Evolutionary conservation across 768 basidiomycete species (phyloP).

Genomic region (Nevesoporus exiguus): DNA sequence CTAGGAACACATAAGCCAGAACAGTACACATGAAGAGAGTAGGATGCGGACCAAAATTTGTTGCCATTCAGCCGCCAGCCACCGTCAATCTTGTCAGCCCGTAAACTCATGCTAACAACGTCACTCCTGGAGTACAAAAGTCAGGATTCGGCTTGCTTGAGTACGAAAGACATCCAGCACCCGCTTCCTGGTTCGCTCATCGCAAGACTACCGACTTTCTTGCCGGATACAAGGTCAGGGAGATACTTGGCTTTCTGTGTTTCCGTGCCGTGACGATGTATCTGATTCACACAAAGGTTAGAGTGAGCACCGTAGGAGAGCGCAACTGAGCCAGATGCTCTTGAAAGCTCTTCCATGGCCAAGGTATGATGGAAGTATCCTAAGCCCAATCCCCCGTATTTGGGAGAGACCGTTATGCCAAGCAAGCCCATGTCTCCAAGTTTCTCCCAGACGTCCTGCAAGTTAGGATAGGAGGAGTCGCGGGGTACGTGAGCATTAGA

Average conservation of each 20-base stretch:
- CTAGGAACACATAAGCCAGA: conserved; percentile 36
- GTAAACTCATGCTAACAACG: conserved; percentile 90
- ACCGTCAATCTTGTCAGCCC: conserved; percentile 71
- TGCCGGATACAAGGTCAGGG: conserved; percentile 73
- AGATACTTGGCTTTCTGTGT: conserved; percentile 81
- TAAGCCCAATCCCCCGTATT: conserved; percentile 78
- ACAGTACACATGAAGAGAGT: not conserved
- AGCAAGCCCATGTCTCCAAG: conserved; percentile 91
- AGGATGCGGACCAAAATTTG: conserved; percentile 79
- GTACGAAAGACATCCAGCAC: conserved; percentile 10
- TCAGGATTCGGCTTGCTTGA: not conserved
- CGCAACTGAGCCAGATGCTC: conserved; percentile 88
- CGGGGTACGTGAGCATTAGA: not conserved
- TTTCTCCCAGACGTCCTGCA: conserved; percentile 82
- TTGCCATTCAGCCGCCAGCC: conserved; percentile 84
- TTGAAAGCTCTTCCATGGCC: conserved; percentile 92
- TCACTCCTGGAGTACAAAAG: conserved; percentile 49
- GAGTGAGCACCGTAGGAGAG: conserved; percentile 92
- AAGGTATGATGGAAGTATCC: conserved; percentile 88
- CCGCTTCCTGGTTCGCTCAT: conserved; percentile 94
- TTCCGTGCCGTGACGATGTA: conserved; percentile 79
- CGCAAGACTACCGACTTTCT: conserved; percentile 83
- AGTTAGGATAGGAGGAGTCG: conserved; percentile 9
- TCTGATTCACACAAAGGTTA: conserved; percentile 85
- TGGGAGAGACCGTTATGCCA: conserved; percentile 76